Evolutionary conservation across 306 rosid species (phyloP).

Genomic region (Cicer chorassanicum): DNA sequence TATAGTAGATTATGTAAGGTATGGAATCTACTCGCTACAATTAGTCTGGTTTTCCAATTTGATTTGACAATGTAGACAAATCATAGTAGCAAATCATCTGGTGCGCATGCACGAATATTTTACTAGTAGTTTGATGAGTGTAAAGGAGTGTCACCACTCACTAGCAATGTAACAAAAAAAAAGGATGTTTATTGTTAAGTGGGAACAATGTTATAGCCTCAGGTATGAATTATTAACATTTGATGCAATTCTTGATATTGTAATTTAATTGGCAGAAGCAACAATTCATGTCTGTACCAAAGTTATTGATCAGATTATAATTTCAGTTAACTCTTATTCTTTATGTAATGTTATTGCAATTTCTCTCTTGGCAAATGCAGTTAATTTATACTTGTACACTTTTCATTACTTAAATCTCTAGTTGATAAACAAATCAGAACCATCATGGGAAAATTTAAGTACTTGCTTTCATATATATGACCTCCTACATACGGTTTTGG

Average conservation of each 20-base stretch:
- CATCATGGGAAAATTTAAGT: too few relatives aligned
- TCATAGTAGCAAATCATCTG: not conserved
- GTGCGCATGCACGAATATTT: too few relatives aligned
- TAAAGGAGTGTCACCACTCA: constrained; percentile 17
- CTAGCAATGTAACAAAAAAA: not conserved
- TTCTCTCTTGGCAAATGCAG: not conserved
- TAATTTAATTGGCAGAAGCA: constrained; percentile 5
- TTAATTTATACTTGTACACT: not conserved
- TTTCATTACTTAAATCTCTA: too few relatives aligned
- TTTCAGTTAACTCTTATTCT: not conserved
- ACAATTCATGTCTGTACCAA: not conserved
- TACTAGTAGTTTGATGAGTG: constrained; percentile 29
- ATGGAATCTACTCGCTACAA: not conserved
- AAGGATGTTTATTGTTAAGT: not conserved
- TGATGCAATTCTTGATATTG: not conserved
- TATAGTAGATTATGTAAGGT: constrained; percentile 13
- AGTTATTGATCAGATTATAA: not conserved
- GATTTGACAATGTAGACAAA: constrained; percentile 13
- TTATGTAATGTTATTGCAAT: not conserved
- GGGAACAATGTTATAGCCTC: constrained; percentile 11
- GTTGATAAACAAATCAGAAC: too few relatives aligned
- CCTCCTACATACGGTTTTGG: too few relatives aligned
- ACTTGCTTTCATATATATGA: too few relatives aligned
- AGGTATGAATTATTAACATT: not conserved
- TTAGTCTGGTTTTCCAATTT: constrained; percentile 2